Evolutionary conservation across 2,329 filamentous ascomycete genomes (phyloP).

Genomic region (Aureobasidium sp.): DNA sequence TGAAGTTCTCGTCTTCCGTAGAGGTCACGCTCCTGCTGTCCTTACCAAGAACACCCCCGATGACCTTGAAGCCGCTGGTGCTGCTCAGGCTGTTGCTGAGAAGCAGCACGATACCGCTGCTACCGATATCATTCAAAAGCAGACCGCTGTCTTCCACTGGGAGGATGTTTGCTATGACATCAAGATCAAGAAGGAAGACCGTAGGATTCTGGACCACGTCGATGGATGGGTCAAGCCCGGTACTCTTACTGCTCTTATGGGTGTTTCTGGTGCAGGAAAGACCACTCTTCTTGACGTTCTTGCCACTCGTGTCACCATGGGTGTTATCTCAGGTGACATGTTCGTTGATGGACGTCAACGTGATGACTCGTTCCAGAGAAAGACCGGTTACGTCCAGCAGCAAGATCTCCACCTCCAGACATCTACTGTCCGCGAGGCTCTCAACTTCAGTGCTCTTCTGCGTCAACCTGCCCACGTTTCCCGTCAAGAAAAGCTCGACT

Average conservation of each 20-base stretch:
- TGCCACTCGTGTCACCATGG: constrained; percentile 80
- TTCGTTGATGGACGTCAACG: constrained; percentile 68
- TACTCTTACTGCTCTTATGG: constrained; percentile 83
- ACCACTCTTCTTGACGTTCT: constrained; percentile 83
- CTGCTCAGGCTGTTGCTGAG: constrained; percentile 39
- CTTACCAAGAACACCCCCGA: constrained; percentile 42
- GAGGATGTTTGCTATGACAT: constrained; percentile 71
- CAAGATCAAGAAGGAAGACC: constrained; percentile 69
- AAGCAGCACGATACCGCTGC: constrained; percentile 27
- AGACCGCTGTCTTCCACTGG: constrained; percentile 73
- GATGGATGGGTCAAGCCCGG: constrained; percentile 93
- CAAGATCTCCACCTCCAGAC: constrained; percentile 84
- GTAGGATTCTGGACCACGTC: constrained; percentile 75
- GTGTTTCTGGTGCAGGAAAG: constrained; percentile 88
- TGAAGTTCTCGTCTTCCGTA: constrained; percentile 45
- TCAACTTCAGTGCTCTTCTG: constrained; percentile 78
- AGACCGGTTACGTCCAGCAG: constrained; percentile 87
- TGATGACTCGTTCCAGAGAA: constrained; percentile 80
- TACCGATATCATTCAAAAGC: constrained; percentile 49
- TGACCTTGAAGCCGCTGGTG: constrained; percentile 31
- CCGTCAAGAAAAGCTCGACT: constrained; percentile 70
- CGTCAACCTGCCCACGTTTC: constrained; percentile 73
- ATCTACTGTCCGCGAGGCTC: constrained; percentile 78
- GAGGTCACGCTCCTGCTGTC: constrained; percentile 41
- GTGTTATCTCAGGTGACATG: constrained; percentile 82